Evolutionary conservation across 2,329 filamentous ascomycete species (phyloP), one percentile per base, ranked within the genome.

Genomic region (Alternaria novae-zelandiae): DNA sequence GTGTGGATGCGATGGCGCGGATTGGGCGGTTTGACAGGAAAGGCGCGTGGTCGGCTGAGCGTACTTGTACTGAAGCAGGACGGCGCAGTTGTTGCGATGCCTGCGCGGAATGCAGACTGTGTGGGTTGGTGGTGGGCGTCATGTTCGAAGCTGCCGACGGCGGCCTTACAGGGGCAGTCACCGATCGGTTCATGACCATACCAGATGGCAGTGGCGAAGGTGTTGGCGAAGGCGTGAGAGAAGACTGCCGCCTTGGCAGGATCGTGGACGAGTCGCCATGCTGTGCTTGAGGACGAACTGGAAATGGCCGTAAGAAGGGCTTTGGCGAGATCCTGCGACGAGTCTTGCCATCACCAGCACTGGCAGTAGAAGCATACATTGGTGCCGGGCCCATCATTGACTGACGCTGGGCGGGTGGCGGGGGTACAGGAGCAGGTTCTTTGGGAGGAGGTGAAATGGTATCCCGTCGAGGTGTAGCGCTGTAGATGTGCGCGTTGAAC

Each of bases 61-160:
- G 78, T 46, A 84, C 78, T 64, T 84, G 82, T 32, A 85, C 77
- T 28, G 81, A 83, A 15, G 76, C 76, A 12, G 82, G 82, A 17
- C 82, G 79, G 46, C 79, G 78, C 17, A 83, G 74, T 7, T 69
- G 61, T 50, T 77, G 74, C 12, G 71, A 17, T 23, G 30, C 13
- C 6, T 61, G 54, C 49, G 64, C 51, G 12, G 63, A 61, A 36
- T 68, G 67, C 9, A 68, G 50, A 17, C 66, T 36, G 28, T 59
- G 51, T n/a, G 64, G 50, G 23, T 64, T 63, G 4, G 65, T 57
- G 4, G 71, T 66, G 17, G 66, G 60, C 21, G 63, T 47, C 26
- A 54, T 58, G 30, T 63, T 68, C 23, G 64, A 53, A 30, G 71
- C 63, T 28, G 60, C 58, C 21, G 72, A 65, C 12, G 70, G 56